phyloP scores from a whole-genome alignment of 257 asterid species.

The Fraxinus anomala region DNA sequence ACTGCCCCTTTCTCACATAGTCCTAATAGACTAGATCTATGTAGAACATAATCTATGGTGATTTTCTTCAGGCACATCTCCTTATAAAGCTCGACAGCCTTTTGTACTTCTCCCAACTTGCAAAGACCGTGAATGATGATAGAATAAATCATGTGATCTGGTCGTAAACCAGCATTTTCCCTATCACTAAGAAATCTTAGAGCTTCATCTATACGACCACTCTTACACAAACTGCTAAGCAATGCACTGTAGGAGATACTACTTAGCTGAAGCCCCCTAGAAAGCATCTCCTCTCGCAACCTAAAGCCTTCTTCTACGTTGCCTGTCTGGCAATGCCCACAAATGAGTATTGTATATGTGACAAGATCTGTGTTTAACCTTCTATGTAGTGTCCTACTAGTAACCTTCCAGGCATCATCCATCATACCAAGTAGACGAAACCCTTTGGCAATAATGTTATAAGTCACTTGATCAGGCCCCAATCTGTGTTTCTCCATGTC shows the following conservation, averaged over 20 bases:
- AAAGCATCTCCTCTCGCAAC: conserved; percentile 57
- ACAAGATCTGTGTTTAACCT: conserved; percentile 50
- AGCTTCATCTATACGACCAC: conserved; percentile 56
- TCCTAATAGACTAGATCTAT: conserved; percentile 53
- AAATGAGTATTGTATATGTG: conserved; percentile 52
- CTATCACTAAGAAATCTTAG: conserved; percentile 38
- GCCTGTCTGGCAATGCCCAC: conserved; percentile 62
- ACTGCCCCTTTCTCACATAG: conserved; percentile 50
- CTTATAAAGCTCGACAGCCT: conserved; percentile 48
- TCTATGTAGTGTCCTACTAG: conserved; percentile 33
- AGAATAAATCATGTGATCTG: conserved; percentile 61
- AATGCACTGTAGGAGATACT: conserved; percentile 44
- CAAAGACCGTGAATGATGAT: conserved; percentile 63
- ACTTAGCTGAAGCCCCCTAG: conserved; percentile 50
- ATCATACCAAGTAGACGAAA: conserved; percentile 61
- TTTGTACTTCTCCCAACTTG: conserved; percentile 57
- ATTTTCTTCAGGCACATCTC: conserved; percentile 51
- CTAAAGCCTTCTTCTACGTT: conserved; percentile 52
- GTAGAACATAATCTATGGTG: conserved; percentile 42
- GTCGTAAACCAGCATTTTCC: conserved; percentile 38
- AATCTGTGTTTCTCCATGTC: conserved; percentile 78
- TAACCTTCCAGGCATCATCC: conserved; percentile 43
- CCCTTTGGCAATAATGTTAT: conserved; percentile 70
- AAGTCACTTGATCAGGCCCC: conserved; percentile 69
- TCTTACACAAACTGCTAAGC: conserved; percentile 63